These are phyloP conservation scores for Plasmodium vinckei DNA, from an alignment of 169 alveolate genomes.

Conservation along the genomic window DNA sequence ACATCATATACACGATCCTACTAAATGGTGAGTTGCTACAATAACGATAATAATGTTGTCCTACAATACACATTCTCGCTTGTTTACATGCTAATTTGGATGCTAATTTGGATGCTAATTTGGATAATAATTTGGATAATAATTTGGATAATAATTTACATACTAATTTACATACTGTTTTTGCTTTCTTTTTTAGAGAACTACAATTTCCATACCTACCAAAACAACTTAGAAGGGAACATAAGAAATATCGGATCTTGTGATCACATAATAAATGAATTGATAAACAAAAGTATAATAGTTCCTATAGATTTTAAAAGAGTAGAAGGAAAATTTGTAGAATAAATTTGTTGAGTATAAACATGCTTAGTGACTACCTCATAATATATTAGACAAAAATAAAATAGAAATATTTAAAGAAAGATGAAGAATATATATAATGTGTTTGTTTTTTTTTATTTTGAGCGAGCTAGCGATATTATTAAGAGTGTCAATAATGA, in stretches of 20 bases:
- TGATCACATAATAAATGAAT: conserved; percentile 13
- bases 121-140: too few relatives aligned
- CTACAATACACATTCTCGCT: not conserved
- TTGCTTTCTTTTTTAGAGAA: conserved; percentile 6
- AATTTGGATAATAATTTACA: not conserved
- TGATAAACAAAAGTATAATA: conserved; percentile 25
- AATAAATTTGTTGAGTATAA: too few relatives aligned
- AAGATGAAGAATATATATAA: too few relatives aligned
- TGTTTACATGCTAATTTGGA: not conserved
- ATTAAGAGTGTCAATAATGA: too few relatives aligned
- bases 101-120: not conserved
- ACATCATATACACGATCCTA: conserved; percentile 36
- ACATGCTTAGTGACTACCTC: too few relatives aligned
- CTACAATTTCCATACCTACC: conserved; percentile 52
- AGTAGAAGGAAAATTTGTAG: too few relatives aligned
- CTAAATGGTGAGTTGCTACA: conserved; percentile 16
- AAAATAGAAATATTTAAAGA: too few relatives aligned
- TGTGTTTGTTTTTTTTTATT: too few relatives aligned
- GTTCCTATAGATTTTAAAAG: conserved; percentile 22
- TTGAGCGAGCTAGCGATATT: too few relatives aligned
- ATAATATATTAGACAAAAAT: too few relatives aligned
- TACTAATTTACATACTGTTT: not conserved
- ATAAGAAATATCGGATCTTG: conserved; percentile 26
- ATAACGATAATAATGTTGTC: not conserved
- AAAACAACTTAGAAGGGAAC: conserved; percentile 30